phyloP scores from a whole-genome alignment of 495 filamentous ascomycete genomes.

The Corynascus novoguineensis region DNA sequence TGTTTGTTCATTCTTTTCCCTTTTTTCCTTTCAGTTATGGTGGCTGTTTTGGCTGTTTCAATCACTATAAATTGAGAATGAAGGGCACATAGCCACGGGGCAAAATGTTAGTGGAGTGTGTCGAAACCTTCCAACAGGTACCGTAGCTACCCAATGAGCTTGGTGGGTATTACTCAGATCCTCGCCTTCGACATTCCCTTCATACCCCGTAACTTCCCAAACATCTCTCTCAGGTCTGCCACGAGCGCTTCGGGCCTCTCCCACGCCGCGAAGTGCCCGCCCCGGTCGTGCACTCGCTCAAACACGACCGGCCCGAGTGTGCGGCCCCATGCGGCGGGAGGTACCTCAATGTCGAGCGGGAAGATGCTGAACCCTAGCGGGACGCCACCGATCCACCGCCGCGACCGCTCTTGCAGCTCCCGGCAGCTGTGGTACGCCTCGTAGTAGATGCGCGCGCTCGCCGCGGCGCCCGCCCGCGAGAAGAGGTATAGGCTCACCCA shows the following conservation, averaged over 20 bases:
- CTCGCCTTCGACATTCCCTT: background rate
- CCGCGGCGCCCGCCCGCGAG: background rate
- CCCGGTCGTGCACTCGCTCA: background rate
- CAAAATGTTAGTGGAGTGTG: too few relatives aligned
- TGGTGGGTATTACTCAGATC: too few relatives aligned
- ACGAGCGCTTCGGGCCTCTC: background rate
- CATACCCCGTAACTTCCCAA: background rate
- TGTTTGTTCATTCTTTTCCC: too few relatives aligned
- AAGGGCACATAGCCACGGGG: too few relatives aligned
- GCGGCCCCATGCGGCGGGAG: background rate
- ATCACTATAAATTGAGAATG: too few relatives aligned
- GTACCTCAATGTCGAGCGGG: background rate
- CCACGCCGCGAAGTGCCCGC: background rate
- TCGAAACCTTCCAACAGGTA: too few relatives aligned
- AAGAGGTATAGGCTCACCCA: background rate
- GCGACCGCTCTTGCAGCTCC: background rate
- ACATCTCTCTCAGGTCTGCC: slow-evolving; percentile 1
- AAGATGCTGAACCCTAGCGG: background rate
- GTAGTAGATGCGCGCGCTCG: background rate
- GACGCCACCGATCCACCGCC: background rate
- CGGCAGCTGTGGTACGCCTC: background rate
- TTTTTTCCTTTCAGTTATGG: too few relatives aligned
- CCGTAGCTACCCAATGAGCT: too few relatives aligned
- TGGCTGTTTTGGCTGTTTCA: too few relatives aligned
- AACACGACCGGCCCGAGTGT: background rate